Base-by-base conservation (phyloP, 257 asterid genomes). In the Lycium barbarum region DNA sequence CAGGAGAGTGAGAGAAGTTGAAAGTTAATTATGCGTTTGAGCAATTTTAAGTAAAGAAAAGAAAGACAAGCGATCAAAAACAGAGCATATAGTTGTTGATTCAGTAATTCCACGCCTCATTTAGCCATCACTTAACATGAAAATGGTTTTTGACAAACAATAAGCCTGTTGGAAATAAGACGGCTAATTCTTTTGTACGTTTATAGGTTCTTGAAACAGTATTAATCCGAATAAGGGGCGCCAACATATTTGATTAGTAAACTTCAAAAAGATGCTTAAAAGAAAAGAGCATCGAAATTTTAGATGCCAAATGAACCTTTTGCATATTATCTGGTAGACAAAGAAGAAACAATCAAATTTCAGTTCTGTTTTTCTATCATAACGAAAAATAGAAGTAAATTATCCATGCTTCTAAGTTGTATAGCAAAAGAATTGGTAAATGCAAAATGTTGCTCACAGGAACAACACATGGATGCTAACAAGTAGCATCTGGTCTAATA, bases 371-470 rank as follows among this genome's bases (percentile, higher is more conserved):
- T 59, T 18, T 59, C 9, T 5, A 18, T 62, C 38, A 10, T 22
- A 62, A 9, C 33, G 20, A 20, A 22, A 61, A n/a, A 61, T 9
- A 38, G 15, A 62, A 62, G 7, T 62, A 20, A 62, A 62, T 9
- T 62, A 9, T 20, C 14, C 70, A 20, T 9, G 15, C 15, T 62
- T 59, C 10, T 38, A 38, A 88, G 87, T 87, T 88, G 85, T 62
- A 83, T 57, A 80, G 83, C 90, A 78, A 85, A 85, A 61, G 72
- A 81, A 84, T 72, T 84, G 84, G 51, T 89, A 86, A 87, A 83
- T 57, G 65, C 83, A 82, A 70, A 35, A 85, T 83, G 87, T 87
- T 87, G 22, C 51, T 76, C 63, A 76, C 20, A 76, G 22, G 82
- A 66, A 82, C 49, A 83, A 6, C 70, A 20, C 43, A 17, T 61